Conservation (phyloP, 202 grass and related monocot species). For the Eragrostis tef region DNA sequence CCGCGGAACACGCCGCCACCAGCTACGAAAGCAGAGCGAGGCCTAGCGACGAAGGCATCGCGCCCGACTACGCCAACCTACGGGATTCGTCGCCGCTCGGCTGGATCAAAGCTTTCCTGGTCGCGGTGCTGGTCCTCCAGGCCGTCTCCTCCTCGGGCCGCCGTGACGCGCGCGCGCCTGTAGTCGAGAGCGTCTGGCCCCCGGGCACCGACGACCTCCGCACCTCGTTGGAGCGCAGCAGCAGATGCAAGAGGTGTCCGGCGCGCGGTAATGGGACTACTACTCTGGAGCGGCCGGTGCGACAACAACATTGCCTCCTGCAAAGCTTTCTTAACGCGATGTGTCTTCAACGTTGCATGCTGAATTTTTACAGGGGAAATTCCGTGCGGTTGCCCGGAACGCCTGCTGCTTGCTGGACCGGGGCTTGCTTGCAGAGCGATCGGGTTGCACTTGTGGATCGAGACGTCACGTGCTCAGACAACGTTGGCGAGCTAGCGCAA, state of each 20-base stretch:
- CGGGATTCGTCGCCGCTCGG: background rate
- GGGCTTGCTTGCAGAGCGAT: background rate
- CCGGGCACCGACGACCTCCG: no score
- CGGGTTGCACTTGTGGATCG: background rate
- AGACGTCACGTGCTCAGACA: background rate
- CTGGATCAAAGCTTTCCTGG: background rate
- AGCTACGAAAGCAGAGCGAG: background rate
- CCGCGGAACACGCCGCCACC: background rate
- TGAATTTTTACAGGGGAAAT: background rate
- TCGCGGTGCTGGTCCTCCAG: background rate
- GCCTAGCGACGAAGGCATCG: background rate
- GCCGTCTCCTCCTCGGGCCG: background rate
- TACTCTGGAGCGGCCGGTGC: background rate
- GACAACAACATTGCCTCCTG: background rate
- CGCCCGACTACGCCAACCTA: background rate
- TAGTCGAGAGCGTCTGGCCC: background rate
- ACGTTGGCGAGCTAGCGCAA: background rate
- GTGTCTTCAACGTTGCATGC: background rate
- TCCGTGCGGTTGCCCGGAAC: no score
- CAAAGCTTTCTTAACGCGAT: background rate
- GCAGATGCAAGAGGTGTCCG: background rate
- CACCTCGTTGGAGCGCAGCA: background rate
- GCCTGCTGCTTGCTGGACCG: background rate
- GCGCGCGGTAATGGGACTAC: background rate
- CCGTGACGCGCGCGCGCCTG: background rate